Evolutionary conservation across 345 rosid species (phyloP), one percentile per base, ranked within the genome.

Genomic region (Pistacia vera): DNA sequence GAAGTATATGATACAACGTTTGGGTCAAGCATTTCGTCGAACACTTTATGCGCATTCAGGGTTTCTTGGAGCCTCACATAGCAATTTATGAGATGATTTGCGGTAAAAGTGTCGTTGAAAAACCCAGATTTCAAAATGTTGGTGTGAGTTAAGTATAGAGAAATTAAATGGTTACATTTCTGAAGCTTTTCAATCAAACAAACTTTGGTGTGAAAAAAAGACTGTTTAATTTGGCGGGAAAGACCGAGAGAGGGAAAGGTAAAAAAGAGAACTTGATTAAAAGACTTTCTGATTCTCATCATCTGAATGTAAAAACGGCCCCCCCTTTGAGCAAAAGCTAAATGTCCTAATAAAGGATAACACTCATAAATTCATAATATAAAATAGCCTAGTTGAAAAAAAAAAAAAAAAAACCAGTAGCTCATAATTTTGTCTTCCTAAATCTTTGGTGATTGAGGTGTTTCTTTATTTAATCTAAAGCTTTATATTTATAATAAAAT

Each of bases 1-100:
- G 96, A 85, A 60, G 93, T 90, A 85, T 86, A 94, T 0, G 97
- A 94, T 8, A 94, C 91, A 8, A 91, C 94, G 25, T 94, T 91
- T 70, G 92, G 93, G 63, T 88, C 83, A 63, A 72, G 70, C 90
- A 92, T 92, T 87, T 92, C 98, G 0, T 87, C 94, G 66, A 92
- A 86, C 88, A 90, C 2, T 6, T 77, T 79, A 56, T 51, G 85
- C 2, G 96, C 96, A 44, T 52, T 30, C 11, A 3, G 58, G 63
- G 71, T 81, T 11, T 68, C 79, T 5, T 25, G 76, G 55, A 83
- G 75, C 35, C 79, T 79, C 8, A 83, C 30, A 41, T 87, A 94
- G 5, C 80, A 60, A 14, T 83, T 88, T 4, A 88, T 66, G 81
- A 94, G 90, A 56, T 83, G 86, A 78, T 89, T 94, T 8, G 78